Evolutionary conservation across 2,329 filamentous ascomycete genomes (phyloP).

Genomic region (Aspergillus proliferans): DNA sequence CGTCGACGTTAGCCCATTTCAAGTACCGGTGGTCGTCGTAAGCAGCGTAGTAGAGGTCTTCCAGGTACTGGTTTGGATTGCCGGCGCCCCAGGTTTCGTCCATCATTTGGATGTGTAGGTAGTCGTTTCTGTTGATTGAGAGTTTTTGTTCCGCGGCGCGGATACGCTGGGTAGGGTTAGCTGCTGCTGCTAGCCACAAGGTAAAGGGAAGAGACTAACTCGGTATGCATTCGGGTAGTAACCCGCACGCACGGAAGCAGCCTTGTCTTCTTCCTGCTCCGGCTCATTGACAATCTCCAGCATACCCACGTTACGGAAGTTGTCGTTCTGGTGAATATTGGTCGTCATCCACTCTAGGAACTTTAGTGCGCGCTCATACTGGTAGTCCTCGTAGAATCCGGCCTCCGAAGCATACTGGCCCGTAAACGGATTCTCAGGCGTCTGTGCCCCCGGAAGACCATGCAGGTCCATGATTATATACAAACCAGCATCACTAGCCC

Average conservation of each 20-base stretch:
- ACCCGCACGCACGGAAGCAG: conserved; percentile 31
- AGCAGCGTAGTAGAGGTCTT: conserved; percentile 40
- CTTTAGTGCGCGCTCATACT: conserved; percentile 51
- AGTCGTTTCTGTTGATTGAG: conserved; percentile 36
- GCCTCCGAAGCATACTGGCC: conserved; percentile 37
- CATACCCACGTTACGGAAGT: conserved; percentile 54
- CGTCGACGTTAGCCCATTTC: conserved; percentile 46
- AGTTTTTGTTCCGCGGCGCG: conserved; percentile 44
- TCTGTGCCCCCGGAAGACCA: conserved; percentile 47
- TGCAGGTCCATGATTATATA: conserved; percentile 53
- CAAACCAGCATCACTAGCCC: conserved; percentile 45
- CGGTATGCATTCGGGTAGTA: conserved; percentile 47
- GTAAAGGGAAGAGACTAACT: conserved; percentile 14
- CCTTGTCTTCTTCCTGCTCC: conserved; percentile 31
- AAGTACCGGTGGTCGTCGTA: conserved; percentile 57
- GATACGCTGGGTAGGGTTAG: conserved; percentile 31
- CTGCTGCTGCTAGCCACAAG: not conserved
- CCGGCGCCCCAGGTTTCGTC: conserved; percentile 52
- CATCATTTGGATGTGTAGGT: conserved; percentile 52
- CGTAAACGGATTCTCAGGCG: conserved; percentile 42
- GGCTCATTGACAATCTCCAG: conserved; percentile 56
- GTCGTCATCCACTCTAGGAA: conserved; percentile 54
- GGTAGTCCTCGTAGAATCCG: conserved; percentile 52
- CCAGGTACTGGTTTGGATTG: conserved; percentile 44
- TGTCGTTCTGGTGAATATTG: conserved; percentile 44